phyloP scores from a whole-genome alignment of 2,329 filamentous ascomycete species.

The Penicillium polonicum region DNA sequence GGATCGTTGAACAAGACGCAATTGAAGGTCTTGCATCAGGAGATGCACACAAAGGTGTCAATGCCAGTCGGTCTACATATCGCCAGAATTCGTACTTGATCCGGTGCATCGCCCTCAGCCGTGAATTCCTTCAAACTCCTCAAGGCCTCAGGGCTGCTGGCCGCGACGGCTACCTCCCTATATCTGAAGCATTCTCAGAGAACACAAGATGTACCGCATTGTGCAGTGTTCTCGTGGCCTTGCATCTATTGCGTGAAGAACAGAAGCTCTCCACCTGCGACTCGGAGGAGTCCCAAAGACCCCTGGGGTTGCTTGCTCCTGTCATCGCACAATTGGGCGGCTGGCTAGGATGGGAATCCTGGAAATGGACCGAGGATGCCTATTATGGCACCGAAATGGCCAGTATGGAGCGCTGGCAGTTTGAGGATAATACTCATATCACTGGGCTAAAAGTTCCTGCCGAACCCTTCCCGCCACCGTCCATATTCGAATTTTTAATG shows the following conservation, averaged over 20 bases:
- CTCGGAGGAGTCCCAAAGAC: constrained; percentile 47
- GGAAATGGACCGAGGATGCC: constrained; percentile 53
- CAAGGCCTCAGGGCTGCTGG: constrained; percentile 57
- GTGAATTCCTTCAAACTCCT: constrained; percentile 63
- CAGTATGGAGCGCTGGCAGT: constrained; percentile 54
- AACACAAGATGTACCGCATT: constrained; percentile 62
- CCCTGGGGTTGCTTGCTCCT: constrained; percentile 60
- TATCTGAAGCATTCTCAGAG: constrained; percentile 52
- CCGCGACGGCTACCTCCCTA: constrained; percentile 65
- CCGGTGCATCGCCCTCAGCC: constrained; percentile 57
- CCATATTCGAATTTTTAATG: constrained; percentile 58
- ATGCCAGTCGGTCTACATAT: constrained; percentile 28
- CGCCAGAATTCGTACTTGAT: constrained; percentile 45
- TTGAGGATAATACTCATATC: constrained; percentile 55
- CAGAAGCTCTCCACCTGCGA: constrained; percentile 70
- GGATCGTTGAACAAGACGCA: constrained; percentile 62
- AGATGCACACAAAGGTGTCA: constrained; percentile 15
- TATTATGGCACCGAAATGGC: constrained; percentile 63
- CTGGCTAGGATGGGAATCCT: constrained; percentile 75
- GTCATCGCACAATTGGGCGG: constrained; percentile 75
- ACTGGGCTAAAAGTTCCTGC: constrained; percentile 44
- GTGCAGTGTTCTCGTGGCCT: constrained; percentile 67
- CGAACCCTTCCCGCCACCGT: constrained; percentile 58
- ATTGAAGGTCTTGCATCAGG: constrained; percentile 22
- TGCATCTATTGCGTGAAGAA: constrained; percentile 89